Conservation (phyloP, 352 stramenopile species). For the Elongisporangium anandrum region DNA sequence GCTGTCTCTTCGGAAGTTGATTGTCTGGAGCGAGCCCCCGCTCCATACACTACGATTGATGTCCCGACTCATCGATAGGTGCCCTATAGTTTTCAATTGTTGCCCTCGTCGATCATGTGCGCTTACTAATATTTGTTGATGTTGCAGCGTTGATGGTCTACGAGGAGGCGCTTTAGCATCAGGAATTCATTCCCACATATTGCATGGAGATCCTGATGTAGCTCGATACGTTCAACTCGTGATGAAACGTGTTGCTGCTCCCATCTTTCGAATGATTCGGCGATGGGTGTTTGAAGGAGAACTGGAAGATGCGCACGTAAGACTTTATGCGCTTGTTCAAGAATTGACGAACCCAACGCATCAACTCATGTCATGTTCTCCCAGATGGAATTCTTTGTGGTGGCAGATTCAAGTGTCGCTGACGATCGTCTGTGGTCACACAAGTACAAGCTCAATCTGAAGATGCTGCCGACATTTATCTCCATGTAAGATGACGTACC, state of each 20-base stretch:
- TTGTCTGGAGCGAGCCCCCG: constrained; percentile 89
- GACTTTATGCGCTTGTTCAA: constrained; percentile 10
- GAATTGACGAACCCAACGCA: not conserved
- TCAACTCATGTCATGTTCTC: not conserved
- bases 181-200: constrained; percentile 86
- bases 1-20: constrained; percentile 85
- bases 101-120: no score
- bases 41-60: constrained; percentile 88
- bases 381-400: constrained; percentile 86
- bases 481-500: constrained; percentile 41
- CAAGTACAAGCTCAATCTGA: constrained; percentile 80
- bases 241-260: constrained; percentile 71
- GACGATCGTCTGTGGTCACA: constrained; percentile 84
- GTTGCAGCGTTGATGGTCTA: constrained; percentile 66
- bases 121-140: constrained; percentile 1
- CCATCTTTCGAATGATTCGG: constrained; percentile 87
- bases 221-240: constrained; percentile 70
- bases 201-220: constrained; percentile 87
- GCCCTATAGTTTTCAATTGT: no score
- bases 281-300: constrained; percentile 87
- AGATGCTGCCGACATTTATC: constrained; percentile 88
- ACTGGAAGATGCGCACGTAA: constrained; percentile 80
- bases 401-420: constrained; percentile 57
- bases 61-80: constrained; percentile 86
- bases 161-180: constrained; percentile 87